phyloP scores from a whole-genome alignment of 2,329 filamentous ascomycete species.

The Colletotrichum sp. region DNA sequence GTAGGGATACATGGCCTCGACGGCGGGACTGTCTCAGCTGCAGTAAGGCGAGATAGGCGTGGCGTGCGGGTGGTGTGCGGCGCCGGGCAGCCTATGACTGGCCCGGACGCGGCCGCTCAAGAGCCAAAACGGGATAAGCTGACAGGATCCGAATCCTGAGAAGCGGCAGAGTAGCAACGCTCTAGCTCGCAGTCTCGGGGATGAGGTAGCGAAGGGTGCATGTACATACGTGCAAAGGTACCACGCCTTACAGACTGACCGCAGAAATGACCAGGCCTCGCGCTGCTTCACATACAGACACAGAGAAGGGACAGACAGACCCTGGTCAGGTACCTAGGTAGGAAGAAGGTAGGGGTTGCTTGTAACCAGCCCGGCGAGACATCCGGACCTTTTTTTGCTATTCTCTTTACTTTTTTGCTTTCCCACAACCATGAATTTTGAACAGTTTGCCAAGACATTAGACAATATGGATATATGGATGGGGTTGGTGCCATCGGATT shows the following conservation, averaged over 20 bases:
- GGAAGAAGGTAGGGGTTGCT: background rate
- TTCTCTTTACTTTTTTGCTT: background rate
- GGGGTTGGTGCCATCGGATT: background rate
- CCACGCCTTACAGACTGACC: background rate
- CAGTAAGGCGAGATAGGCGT: background rate
- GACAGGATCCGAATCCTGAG: conserved; percentile 13
- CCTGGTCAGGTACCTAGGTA: background rate
- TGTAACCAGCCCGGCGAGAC: background rate
- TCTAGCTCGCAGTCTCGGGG: background rate
- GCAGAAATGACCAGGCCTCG: background rate
- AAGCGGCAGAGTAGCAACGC: conserved; percentile 12
- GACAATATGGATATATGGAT: background rate
- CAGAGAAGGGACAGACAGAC: background rate
- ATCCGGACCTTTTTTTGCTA: background rate
- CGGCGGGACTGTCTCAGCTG: background rate
- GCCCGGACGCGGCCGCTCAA: background rate
- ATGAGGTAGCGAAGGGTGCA: background rate
- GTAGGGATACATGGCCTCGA: background rate
- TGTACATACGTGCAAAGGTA: background rate
- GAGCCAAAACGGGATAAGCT: conserved; percentile 9
- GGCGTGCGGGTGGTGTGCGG: background rate
- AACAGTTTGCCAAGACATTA: conserved; percentile 6
- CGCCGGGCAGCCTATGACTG: background rate
- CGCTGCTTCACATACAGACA: background rate
- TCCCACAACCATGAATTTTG: background rate